Base-by-base conservation (phyloP, 2,329 filamentous ascomycete genomes). In the Microthyrium microscopicum region DNA sequence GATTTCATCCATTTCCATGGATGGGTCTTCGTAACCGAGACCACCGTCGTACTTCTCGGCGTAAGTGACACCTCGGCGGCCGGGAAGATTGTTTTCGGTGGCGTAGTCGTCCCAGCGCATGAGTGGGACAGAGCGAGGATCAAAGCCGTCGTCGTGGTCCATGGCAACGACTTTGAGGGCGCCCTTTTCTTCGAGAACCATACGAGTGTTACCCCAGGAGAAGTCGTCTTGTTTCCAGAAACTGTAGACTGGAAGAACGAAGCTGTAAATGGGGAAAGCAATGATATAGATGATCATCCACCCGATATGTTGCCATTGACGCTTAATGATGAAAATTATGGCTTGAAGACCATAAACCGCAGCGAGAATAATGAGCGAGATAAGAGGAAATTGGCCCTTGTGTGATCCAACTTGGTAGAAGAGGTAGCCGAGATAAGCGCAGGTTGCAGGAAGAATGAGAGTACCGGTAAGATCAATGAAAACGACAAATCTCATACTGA, bases 171-270 rank as follows among this genome's bases (percentile, higher is more conserved):
- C 64, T 50, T 92, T 74, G 61, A 92, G 93, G 51, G 70, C 71
- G 41, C 85, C 87, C 55, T 87, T 83, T 55, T 98, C 89, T 39
- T 84, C 87, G 43, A 95, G 80, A 44, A 98, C 89, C 42, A 98
- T 74, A 70, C 89, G 84, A 1, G 89, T 98, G 61, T 89, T 95
- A 67, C 89, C 89, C 89, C 89, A 98, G 2, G 77, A 77, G 66
- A 98, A 98, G 60, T 98, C 87, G 57, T 98, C 89, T 56, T 94
- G 85, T 58, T 94, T 92, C 89, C 89, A 98, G 76, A 98, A 98
- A 1, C 87, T 93, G 62, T 95, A 98, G 41, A 98, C 61, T 1
- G 89, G 89, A 9, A 98, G 69, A 41, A 91, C 52, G 47, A 98
- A 81, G 4, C 78, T 89, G 62, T 87, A 94, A 45, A 98, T 79